These are phyloP conservation scores for Stevia rebaudiana DNA, from an alignment of 140 eudicot genomes.

Conservation along the genomic window DNA sequence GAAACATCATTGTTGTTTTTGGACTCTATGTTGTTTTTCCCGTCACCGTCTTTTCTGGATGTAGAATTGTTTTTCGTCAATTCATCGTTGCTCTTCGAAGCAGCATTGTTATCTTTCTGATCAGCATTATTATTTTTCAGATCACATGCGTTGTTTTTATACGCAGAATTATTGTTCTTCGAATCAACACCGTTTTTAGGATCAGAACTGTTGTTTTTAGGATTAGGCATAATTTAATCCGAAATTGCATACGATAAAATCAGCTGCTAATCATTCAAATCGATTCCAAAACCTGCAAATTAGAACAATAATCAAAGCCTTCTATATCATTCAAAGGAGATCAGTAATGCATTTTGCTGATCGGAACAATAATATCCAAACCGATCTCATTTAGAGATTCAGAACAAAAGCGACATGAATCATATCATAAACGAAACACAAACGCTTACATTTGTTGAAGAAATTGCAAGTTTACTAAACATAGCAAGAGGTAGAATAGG, in stretches of 20 bases:
- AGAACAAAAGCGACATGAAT: not conserved
- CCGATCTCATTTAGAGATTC: not conserved
- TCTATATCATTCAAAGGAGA: too few species aligned
- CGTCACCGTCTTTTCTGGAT: conserved; percentile 19
- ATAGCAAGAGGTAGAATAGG: not conserved
- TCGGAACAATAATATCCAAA: not conserved
- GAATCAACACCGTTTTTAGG: conserved; percentile 11
- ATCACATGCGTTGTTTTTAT: conserved; percentile 16
- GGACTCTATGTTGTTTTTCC: conserved; percentile 17
- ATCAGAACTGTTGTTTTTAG: conserved; percentile 23
- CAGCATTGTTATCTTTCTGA: conserved; percentile 21
- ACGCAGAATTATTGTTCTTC: conserved; percentile 12
- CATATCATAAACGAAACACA: not conserved
- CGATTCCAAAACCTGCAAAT: conserved; percentile 26
- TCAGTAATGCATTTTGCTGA: too few species aligned
- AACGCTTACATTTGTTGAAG: conserved; percentile 12
- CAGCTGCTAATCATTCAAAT: not conserved
- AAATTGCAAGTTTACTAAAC: not conserved
- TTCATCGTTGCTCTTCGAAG: conserved; percentile 10
- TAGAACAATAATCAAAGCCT: not conserved
- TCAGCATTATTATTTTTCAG: conserved; percentile 17
- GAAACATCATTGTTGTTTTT: conserved; percentile 15
- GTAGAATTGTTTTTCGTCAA: conserved; percentile 22
- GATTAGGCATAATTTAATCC: conserved; percentile 31
- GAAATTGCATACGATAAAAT: conserved; percentile 1